These are phyloP conservation scores for Escovopsis sp. DNA, from an alignment of 2,329 filamentous ascomycete species.

Conservation along the genomic window DNA sequence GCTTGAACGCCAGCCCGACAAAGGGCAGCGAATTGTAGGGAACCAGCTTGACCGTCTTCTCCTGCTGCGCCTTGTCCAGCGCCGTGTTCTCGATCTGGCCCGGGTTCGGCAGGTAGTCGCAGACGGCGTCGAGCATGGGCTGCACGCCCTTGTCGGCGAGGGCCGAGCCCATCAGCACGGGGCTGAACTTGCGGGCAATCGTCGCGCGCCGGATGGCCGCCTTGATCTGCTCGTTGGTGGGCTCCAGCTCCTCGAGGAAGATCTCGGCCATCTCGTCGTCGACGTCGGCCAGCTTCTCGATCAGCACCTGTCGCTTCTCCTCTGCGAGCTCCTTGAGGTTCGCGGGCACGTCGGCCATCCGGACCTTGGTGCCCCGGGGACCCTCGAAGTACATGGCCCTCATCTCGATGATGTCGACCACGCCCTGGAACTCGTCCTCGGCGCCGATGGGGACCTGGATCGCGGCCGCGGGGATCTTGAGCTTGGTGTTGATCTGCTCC, in stretches of 20 bases:
- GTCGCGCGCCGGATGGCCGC: constrained; percentile 83
- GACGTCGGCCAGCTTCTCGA: constrained; percentile 92
- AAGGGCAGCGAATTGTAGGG: constrained; percentile 91
- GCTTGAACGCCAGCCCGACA: constrained; percentile 92
- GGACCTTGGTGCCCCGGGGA: constrained; percentile 60
- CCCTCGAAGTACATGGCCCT: constrained; percentile 89
- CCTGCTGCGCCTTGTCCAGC: constrained; percentile 64
- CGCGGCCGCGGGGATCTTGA: constrained; percentile 83
- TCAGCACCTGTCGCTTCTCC: constrained; percentile 71
- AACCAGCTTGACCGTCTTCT: constrained; percentile 72
- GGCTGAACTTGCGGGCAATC: constrained; percentile 78
- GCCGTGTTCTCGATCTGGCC: constrained; percentile 79
- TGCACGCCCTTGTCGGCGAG: constrained; percentile 90
- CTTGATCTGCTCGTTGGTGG: constrained; percentile 72
- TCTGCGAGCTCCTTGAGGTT: constrained; percentile 60
- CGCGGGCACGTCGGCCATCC: constrained; percentile 67
- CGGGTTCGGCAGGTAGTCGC: constrained; percentile 90
- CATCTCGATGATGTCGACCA: constrained; percentile 87
- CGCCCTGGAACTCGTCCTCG: constrained; percentile 83
- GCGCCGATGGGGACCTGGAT: constrained; percentile 88
- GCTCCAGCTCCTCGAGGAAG: constrained; percentile 75
- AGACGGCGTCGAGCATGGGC: constrained; percentile 91
- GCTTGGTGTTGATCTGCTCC: constrained; percentile 93
- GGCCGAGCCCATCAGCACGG: constrained; percentile 92
- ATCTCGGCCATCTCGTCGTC: constrained; percentile 96